Percentiles rank a stretch among this genome's conserved stretches.
phyloP scores from a whole-genome alignment of 2,329 filamentous ascomycete species.

The Penicillium sp. region DNA sequence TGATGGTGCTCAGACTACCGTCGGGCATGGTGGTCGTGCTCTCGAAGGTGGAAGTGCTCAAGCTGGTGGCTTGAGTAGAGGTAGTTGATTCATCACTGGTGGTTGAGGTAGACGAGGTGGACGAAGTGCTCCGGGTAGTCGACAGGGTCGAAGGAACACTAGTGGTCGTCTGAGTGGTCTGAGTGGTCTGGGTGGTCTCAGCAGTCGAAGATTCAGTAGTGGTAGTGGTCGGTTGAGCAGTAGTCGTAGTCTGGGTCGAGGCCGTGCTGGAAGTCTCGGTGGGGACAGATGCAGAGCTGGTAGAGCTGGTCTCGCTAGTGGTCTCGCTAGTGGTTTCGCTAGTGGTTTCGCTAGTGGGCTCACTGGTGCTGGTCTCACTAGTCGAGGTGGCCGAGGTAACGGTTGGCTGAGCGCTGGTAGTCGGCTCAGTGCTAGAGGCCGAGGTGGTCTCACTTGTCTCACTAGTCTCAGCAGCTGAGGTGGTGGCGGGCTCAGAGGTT shows the following conservation, averaged over 20 bases:
- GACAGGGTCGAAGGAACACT: constrained; percentile 20
- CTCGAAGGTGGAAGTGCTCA: constrained; percentile 42
- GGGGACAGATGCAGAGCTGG: neutral
- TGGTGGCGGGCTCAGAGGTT: constrained; percentile 12
- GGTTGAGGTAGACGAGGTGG: constrained; percentile 10
- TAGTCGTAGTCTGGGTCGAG: constrained; percentile 26
- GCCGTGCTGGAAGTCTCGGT: neutral
- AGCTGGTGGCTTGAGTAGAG: constrained; percentile 26
- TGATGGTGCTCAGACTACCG: constrained; percentile 46
- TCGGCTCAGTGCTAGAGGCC: constrained; percentile 6
- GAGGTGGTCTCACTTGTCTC: constrained; percentile 16
- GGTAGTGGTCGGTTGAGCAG: constrained; percentile 29
- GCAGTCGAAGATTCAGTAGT: constrained; percentile 5
- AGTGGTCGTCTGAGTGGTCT: constrained; percentile 13
- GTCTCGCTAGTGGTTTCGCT: no score
- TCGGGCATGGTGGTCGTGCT: constrained; percentile 45
- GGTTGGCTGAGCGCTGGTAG: constrained; percentile 17
- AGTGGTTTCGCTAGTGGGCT: neutral
- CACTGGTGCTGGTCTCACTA: neutral
- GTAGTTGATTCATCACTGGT: constrained; percentile 15
- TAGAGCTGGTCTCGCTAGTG: neutral
- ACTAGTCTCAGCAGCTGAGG: constrained; percentile 15
- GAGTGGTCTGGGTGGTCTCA: constrained; percentile 12
- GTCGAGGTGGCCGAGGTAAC: constrained; percentile 15
- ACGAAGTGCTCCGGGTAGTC: constrained; percentile 17